Conservation (phyloP, 495 filamentous ascomycete genomes). For the Letharia columbiana region DNA sequence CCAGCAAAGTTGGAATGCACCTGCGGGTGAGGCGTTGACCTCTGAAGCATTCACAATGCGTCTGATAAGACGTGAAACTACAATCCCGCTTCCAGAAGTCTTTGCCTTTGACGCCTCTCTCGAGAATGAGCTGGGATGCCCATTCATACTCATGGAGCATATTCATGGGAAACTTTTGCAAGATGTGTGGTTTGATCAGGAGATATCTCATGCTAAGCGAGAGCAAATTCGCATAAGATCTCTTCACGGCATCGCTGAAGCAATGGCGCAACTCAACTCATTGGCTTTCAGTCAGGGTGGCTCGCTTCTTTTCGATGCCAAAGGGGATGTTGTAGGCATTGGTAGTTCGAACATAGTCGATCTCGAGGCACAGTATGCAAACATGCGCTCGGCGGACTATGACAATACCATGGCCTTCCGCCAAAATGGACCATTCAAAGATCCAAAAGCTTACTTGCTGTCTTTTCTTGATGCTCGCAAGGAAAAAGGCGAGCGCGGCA, state of each 20-base stretch:
- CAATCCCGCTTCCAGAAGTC: constrained; percentile 31
- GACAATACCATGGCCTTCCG: background rate
- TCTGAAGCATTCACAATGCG: constrained; percentile 31
- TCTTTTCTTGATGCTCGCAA: background rate
- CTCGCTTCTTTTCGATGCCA: background rate
- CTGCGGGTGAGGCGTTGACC: constrained; percentile 22
- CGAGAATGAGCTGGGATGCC: constrained; percentile 13
- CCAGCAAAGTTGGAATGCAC: constrained; percentile 21
- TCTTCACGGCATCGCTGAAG: background rate
- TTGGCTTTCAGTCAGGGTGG: background rate
- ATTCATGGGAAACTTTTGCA: constrained; percentile 25
- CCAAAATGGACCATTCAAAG: background rate
- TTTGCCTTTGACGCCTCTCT: constrained; percentile 21
- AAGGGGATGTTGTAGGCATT: background rate
- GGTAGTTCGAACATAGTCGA: background rate
- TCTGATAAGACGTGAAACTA: constrained; percentile 26
- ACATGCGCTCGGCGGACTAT: background rate
- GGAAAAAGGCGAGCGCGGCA: background rate
- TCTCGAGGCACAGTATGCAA: background rate
- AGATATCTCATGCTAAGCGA: background rate
- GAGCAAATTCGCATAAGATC: background rate
- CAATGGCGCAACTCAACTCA: background rate
- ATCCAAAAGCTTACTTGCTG: background rate
- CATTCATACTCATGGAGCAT: constrained; percentile 17
- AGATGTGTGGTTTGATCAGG: constrained; percentile 25